Evolutionary conservation across 441 rosid species (phyloP).

Genomic region (Theobroma grandiflorum): DNA sequence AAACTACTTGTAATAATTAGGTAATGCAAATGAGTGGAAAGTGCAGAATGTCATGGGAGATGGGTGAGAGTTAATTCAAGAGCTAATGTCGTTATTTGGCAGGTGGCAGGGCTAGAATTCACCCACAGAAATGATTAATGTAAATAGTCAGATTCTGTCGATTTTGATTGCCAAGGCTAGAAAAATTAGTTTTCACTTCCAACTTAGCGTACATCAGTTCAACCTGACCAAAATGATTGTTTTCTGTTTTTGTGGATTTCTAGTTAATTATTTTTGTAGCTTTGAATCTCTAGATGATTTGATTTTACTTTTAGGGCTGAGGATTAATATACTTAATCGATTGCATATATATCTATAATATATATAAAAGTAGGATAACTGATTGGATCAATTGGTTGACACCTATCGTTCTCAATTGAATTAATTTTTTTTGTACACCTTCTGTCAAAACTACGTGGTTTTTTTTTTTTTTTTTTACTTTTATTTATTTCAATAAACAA

Average conservation of each 20-base stretch:
- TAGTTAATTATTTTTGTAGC: background rate
- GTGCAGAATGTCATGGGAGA: background rate
- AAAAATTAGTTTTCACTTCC: no score
- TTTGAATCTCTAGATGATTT: background rate
- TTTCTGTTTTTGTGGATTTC: background rate
- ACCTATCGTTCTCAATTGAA: no score
- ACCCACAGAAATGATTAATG: background rate
- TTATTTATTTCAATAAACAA: no score
- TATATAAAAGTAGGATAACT: no score
- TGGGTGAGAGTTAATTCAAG: conserved; percentile 8
- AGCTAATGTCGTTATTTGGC: background rate
- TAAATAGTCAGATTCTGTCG: background rate
- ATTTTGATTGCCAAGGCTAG: background rate
- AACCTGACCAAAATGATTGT: background rate
- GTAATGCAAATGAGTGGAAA: background rate
- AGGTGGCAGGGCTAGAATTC: background rate
- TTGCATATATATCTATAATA: background rate
- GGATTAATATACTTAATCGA: background rate
- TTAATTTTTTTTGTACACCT: no score
- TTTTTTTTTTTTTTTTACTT: no score
- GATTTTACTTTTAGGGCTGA: background rate
- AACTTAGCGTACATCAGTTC: background rate
- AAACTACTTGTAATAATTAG: background rate
- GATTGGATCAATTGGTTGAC: no score
- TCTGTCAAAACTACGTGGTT: no score